Percentiles rank a stretch among this genome's conserved stretches.
phyloP scores from a whole-genome alignment of 2,329 filamentous ascomycete genomes.

The Ilyonectria mors-panacis region DNA sequence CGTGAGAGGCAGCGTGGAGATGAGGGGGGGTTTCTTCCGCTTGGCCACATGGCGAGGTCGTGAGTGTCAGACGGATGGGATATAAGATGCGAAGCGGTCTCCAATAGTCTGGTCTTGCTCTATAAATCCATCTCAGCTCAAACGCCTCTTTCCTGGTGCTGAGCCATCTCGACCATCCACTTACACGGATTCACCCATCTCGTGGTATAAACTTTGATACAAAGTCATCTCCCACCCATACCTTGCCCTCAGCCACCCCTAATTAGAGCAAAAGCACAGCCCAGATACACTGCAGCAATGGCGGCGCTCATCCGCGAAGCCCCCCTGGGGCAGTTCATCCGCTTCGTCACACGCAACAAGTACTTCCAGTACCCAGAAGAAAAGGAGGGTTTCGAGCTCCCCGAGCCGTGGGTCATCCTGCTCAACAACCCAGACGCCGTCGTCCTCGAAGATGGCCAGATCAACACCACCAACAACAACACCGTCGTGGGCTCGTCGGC shows the following conservation, averaged over 20 bases:
- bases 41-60: conserved; percentile 1
- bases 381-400: conserved; percentile 66
- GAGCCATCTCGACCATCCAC: conserved; percentile 9
- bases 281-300: conserved; percentile 37
- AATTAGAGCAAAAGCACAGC: background rate
- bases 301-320: conserved; percentile 65
- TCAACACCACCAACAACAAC: conserved; percentile 26
- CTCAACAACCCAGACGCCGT: conserved; percentile 50
- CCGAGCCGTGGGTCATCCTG: conserved; percentile 56
- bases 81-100: conserved; percentile 24
- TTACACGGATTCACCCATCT: conserved; percentile 10
- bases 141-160: conserved; percentile 7
- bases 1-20: background rate
- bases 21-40: background rate
- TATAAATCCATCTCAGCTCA: conserved; percentile 1
- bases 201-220: background rate
- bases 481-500: conserved; percentile 41
- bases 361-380: conserved; percentile 74
- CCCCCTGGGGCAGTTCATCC: conserved; percentile 71
- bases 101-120: background rate
- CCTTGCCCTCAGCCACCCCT: background rate
- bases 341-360: conserved; percentile 66
- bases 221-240: background rate
- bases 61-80: conserved; percentile 11
- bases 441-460: conserved; percentile 33